phyloP scores from a whole-genome alignment of 352 stramenopile genomes.

The Phytophthora tubulina region DNA sequence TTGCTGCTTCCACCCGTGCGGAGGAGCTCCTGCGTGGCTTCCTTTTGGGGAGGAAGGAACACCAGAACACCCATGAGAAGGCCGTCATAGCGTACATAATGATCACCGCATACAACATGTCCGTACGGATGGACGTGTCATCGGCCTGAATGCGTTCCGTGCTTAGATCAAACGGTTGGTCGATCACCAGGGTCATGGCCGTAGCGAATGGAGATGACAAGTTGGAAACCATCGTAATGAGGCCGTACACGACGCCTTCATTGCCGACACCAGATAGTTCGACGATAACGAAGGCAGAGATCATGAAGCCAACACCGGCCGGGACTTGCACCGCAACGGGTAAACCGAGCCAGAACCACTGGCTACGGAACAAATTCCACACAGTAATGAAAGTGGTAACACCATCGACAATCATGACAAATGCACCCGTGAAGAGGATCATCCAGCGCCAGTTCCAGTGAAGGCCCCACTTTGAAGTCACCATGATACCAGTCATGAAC shows the following conservation, averaged over 20 bases:
- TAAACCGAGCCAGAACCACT: conserved; percentile 29
- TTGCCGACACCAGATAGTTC: conserved; percentile 46
- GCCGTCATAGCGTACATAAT: conserved; percentile 49
- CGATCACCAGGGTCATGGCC: conserved; percentile 34
- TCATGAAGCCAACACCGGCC: conserved; percentile 27
- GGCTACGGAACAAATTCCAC: conserved; percentile 24
- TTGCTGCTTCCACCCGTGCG: conserved; percentile 41
- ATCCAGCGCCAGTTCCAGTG: conserved; percentile 52
- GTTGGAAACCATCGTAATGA: conserved; percentile 50
- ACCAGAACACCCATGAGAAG: conserved; percentile 43
- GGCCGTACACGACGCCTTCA: conserved; percentile 43
- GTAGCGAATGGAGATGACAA: conserved; percentile 31
- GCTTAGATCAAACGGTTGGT: conserved; percentile 36
- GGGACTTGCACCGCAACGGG: conserved; percentile 21
- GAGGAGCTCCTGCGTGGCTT: conserved; percentile 35
- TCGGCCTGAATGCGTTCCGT: conserved; percentile 42
- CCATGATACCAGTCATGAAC: conserved; percentile 30
- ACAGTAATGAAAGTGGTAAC: conserved; percentile 22
- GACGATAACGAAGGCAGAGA: conserved; percentile 38
- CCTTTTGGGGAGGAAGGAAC: conserved; percentile 48
- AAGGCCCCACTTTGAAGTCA: conserved; percentile 14
- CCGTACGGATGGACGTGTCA: conserved; percentile 29
- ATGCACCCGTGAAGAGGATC: conserved; percentile 19
- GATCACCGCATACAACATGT: conserved; percentile 39
- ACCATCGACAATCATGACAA: conserved; percentile 30